Conservation (phyloP, 129 eudicot species). For the Heracleum sosnowskyi region DNA sequence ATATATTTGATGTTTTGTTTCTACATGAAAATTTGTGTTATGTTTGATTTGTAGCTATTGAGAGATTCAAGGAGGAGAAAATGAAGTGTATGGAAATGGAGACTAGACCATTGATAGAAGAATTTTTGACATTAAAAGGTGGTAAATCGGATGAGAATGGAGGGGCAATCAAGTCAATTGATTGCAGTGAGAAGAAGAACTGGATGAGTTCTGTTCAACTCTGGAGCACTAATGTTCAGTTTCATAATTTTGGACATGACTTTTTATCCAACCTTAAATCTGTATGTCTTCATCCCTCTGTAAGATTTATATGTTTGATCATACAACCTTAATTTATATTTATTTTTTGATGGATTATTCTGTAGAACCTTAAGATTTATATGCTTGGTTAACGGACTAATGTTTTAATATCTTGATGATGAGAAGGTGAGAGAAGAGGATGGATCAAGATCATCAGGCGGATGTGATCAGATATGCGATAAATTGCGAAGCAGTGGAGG, state of each 20-base stretch:
- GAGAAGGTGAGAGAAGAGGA: slow-evolving; percentile 4
- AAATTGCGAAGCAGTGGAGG: slow-evolving; percentile 18
- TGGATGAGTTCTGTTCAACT: slow-evolving; percentile 55
- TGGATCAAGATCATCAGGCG: background rate
- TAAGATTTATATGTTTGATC: too few species aligned
- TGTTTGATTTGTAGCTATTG: slow-evolving; percentile 27
- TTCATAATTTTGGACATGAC: slow-evolving; percentile 8
- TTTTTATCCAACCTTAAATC: slow-evolving; percentile 9
- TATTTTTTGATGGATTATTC: too few species aligned
- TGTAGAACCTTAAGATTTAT: too few species aligned
- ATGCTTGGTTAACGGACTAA: background rate
- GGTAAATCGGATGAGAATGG: slow-evolving; percentile 15
- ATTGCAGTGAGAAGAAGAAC: slow-evolving; percentile 30
- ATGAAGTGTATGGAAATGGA: slow-evolving; percentile 10
- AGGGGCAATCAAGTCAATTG: slow-evolving; percentile 28
- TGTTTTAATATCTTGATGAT: background rate
- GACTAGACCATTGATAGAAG: slow-evolving; percentile 14
- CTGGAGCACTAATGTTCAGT: slow-evolving; percentile 26
- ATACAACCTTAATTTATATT: too few species aligned
- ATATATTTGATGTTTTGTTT: background rate
- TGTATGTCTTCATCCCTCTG: slow-evolving; percentile 13
- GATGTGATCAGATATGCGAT: background rate
- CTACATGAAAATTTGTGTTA: background rate
- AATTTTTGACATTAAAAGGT: slow-evolving; percentile 12
- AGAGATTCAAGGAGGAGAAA: slow-evolving; percentile 30